These are phyloP conservation scores for Chaetomiaceae sp. DNA, from an alignment of 2,329 filamentous ascomycete species.

Conservation along the genomic window DNA sequence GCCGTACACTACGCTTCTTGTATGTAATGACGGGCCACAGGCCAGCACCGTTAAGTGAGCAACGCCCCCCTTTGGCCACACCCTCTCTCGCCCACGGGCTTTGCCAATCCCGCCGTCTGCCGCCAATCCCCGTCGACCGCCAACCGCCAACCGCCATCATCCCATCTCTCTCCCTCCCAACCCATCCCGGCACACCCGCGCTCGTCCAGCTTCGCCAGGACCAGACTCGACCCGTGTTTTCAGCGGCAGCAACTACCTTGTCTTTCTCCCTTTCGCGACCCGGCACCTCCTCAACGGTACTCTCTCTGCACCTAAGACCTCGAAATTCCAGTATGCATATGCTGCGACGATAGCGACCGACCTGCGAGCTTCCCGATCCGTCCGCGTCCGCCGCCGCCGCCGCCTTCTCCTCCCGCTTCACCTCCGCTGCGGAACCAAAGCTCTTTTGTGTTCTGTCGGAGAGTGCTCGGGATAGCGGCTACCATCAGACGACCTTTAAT, in stretches of 20 bases:
- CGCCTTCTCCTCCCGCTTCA: background rate
- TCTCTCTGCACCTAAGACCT: background rate
- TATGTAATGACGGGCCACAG: too few species aligned
- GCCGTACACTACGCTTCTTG: too few species aligned
- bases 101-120: background rate
- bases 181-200: background rate
- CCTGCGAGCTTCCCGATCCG: background rate
- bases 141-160: too few species aligned
- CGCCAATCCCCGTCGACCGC: too few species aligned
- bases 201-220: background rate
- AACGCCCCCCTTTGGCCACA: background rate
- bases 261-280: background rate
- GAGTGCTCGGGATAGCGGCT: background rate
- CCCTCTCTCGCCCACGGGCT: too few species aligned
- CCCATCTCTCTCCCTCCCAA: background rate
- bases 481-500: background rate
- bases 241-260: background rate
- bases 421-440: constrained; percentile 1
- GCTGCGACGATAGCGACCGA: constrained; percentile 18
- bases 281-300: background rate
- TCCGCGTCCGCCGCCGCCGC: background rate
- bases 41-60: background rate
- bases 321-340: constrained; percentile 16
- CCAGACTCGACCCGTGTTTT: background rate
- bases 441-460: constrained; percentile 1